Conservation (phyloP, 148 eudicot species). For the Simmondsia chinensis region DNA sequence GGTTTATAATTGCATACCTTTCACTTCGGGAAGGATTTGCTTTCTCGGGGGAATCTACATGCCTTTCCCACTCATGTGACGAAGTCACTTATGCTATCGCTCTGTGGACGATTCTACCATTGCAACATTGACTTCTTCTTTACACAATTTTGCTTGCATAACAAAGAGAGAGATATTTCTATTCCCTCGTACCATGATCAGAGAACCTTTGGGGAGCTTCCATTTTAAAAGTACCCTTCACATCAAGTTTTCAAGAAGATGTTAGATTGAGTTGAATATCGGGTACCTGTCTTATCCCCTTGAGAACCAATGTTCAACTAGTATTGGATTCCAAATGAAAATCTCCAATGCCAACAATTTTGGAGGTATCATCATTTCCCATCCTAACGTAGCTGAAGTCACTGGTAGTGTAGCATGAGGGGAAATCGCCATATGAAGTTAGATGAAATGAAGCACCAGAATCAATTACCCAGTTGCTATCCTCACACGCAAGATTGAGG, state of each 20-base stretch:
- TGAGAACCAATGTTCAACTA: conserved; percentile 2
- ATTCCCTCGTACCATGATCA: not conserved
- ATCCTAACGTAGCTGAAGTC: too few species aligned
- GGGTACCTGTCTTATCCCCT: conserved; percentile 3
- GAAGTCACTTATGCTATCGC: not conserved
- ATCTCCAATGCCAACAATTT: conserved; percentile 3
- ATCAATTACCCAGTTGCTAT: too few species aligned
- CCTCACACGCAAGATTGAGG: too few species aligned
- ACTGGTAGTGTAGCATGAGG: too few species aligned
- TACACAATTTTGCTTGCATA: not conserved
- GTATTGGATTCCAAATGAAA: not conserved
- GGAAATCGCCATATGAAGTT: too few species aligned
- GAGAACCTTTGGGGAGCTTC: not conserved
- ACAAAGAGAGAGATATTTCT: too few species aligned
- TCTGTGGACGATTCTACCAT: not conserved
- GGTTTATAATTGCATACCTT: too few species aligned
- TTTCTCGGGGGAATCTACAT: too few species aligned
- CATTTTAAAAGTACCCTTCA: too few species aligned
- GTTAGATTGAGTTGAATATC: conserved; percentile 1
- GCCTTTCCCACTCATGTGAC: not conserved
- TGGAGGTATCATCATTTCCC: not conserved
- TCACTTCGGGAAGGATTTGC: too few species aligned
- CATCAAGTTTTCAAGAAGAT: not conserved
- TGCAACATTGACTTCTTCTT: not conserved
- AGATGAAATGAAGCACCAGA: too few species aligned